These are phyloP conservation scores for Thraustochytrium sp. DNA, from an alignment of 352 stramenopile species.

Conservation along the genomic window DNA sequence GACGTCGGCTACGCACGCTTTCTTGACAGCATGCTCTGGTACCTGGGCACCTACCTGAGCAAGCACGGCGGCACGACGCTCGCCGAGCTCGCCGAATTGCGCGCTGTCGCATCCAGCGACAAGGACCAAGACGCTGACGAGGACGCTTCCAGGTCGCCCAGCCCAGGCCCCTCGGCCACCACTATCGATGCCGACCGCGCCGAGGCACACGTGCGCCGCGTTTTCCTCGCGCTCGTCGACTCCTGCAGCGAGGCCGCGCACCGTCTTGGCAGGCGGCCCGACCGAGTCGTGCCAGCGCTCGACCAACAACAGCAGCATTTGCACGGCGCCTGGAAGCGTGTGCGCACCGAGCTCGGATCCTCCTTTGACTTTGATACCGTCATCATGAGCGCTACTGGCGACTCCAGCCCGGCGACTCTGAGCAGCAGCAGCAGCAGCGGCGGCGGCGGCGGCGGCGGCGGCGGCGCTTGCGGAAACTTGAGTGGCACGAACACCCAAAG, in stretches of 20 bases:
- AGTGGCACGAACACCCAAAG: too few relatives aligned
- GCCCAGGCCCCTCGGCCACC: background rate
- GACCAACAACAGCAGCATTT: too few relatives aligned
- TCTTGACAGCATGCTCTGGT: background rate
- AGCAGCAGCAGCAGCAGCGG: too few relatives aligned
- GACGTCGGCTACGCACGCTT: conserved; percentile 16
- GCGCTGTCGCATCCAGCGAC: too few relatives aligned
- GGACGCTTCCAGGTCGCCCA: background rate
- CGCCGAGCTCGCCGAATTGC: background rate
- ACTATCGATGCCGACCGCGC: background rate
- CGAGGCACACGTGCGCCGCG: background rate
- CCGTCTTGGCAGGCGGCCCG: background rate
- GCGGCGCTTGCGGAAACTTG: background rate
- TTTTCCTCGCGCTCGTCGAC: conserved; percentile 17
- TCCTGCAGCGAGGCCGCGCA: background rate
- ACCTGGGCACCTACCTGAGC: background rate
- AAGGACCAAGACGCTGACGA: background rate
- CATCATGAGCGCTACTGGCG: too few relatives aligned
- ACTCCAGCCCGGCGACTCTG: too few relatives aligned
- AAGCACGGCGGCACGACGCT: background rate
- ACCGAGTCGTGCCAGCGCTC: background rate
- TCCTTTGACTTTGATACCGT: background rate
- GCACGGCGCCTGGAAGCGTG: background rate
- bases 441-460: too few relatives aligned
- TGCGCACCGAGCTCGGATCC: background rate